These are phyloP conservation scores for Eleusine coracana DNA, from an alignment of 176 grass and related monocot genomes.

Conservation along the genomic window DNA sequence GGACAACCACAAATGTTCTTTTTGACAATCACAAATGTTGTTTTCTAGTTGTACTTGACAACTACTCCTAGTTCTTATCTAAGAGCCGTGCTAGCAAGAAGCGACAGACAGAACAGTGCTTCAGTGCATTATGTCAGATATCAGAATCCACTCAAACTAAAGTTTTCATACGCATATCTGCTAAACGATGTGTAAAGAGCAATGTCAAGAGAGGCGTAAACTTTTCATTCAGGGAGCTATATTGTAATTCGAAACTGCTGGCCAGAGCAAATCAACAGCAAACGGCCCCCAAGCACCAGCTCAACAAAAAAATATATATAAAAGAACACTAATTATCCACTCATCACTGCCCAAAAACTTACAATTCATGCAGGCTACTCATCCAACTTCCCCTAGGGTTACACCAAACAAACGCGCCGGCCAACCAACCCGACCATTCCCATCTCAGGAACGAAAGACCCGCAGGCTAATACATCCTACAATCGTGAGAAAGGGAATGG, in stretches of 20 bases:
- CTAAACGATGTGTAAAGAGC: neutral
- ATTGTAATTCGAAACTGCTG: neutral
- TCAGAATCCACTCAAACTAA: neutral
- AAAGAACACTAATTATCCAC: neutral
- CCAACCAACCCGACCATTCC: neutral
- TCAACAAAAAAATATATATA: neutral
- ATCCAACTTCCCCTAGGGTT: conserved; percentile 30
- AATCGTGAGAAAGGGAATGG: neutral
- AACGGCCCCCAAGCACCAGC: neutral
- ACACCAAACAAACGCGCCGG: conserved; percentile 2
- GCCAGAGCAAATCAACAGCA: neutral
- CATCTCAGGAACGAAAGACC: neutral
- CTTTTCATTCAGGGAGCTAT: neutral
- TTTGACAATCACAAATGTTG: neutral
- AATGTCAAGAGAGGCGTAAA: neutral
- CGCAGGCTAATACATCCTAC: neutral
- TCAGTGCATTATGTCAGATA: neutral
- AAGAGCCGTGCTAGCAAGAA: neutral
- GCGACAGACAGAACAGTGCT: neutral
- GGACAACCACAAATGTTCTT: too few species aligned
- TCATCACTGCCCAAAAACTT: neutral
- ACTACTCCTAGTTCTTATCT: neutral
- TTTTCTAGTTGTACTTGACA: neutral
- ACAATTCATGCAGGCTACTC: too few species aligned
- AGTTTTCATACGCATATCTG: neutral